These are phyloP conservation scores for Salix exigua DNA, from an alignment of 345 rosid genomes.

Conservation along the genomic window DNA sequence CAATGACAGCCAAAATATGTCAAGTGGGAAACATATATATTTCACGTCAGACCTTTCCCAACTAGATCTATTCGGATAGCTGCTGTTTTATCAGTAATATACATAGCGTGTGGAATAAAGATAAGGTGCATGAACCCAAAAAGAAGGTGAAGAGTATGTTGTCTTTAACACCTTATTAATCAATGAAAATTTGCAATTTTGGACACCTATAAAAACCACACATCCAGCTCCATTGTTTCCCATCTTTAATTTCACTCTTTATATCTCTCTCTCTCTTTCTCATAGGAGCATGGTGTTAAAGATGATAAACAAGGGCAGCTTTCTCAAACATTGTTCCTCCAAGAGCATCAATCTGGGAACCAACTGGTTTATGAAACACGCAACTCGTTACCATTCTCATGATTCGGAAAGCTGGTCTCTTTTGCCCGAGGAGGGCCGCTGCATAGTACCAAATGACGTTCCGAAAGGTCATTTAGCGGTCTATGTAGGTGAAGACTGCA, in stretches of 20 bases:
- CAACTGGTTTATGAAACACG: neutral
- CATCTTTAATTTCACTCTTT: neutral
- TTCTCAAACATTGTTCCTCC: neutral
- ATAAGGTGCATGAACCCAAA: neutral
- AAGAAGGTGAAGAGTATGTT: neutral
- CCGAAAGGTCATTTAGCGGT: slow-evolving; percentile 40
- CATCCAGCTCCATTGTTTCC: neutral
- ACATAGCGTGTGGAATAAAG: neutral
- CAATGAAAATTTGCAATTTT: too few relatives aligned
- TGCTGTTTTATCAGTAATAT: too few relatives aligned
- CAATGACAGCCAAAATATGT: neutral
- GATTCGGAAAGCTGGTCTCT: slow-evolving; percentile 1
- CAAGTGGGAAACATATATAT: neutral
- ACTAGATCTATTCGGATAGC: neutral
- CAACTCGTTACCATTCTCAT: neutral
- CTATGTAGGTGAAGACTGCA: slow-evolving; percentile 36
- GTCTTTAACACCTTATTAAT: neutral
- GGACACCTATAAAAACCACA: neutral
- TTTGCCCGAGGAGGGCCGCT: neutral
- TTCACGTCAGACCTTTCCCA: neutral
- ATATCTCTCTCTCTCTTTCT: neutral
- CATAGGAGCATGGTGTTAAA: neutral
- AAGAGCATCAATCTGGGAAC: neutral
- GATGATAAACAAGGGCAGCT: slow-evolving; percentile 4
- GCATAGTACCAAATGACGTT: slow-evolving; percentile 29